Percentiles rank a stretch among this genome's conserved stretches.
phyloP scores from a whole-genome alignment of 2,329 filamentous ascomycete genomes.

The Ophiocordyceps camponoti-rufipedis region DNA sequence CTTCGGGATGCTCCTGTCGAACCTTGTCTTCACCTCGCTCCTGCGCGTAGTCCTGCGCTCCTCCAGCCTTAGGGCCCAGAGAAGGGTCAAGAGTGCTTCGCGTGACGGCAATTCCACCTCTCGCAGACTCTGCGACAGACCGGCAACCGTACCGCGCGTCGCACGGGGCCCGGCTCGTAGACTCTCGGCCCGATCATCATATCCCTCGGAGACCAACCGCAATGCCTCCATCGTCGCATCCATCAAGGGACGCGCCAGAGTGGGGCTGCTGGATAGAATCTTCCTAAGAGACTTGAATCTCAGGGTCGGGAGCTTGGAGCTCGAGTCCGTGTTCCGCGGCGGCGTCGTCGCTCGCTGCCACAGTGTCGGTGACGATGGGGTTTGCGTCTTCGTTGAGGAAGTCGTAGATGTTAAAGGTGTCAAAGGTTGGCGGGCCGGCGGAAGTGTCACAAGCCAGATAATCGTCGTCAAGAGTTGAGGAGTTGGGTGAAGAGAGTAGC shows the following conservation, averaged over 20 bases:
- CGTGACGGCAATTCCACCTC: constrained; percentile 23
- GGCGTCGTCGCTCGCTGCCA: constrained; percentile 30
- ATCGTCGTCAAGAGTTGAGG: constrained; percentile 47
- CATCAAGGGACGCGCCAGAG: constrained; percentile 53
- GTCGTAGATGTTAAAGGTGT: constrained; percentile 33
- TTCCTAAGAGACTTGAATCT: constrained; percentile 42
- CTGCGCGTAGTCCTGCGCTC: constrained; percentile 15
- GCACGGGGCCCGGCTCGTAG: constrained; percentile 13
- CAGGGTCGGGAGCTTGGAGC: constrained; percentile 35
- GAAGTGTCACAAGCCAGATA: constrained; percentile 43
- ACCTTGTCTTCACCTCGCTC: constrained; percentile 6
- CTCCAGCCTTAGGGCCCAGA: constrained; percentile 27
- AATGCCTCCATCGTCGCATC: constrained; percentile 59
- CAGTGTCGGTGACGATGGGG: constrained; percentile 25
- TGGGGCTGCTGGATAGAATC: constrained; percentile 57
- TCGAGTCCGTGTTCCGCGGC: constrained; percentile 33
- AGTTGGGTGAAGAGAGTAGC: constrained; percentile 56
- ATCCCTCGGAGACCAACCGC: constrained; percentile 49
- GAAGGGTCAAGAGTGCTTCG: constrained; percentile 27
- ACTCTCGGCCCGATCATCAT: constrained; percentile 25
- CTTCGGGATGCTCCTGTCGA: constrained; percentile 8
- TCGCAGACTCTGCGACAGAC: constrained; percentile 18
- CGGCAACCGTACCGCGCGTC: constrained; percentile 17
- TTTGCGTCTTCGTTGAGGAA: constrained; percentile 35
- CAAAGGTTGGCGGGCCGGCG: constrained; percentile 21